phyloP scores from a whole-genome alignment of 2,329 filamentous ascomycete species.

The Magnaporthales sp. region DNA sequence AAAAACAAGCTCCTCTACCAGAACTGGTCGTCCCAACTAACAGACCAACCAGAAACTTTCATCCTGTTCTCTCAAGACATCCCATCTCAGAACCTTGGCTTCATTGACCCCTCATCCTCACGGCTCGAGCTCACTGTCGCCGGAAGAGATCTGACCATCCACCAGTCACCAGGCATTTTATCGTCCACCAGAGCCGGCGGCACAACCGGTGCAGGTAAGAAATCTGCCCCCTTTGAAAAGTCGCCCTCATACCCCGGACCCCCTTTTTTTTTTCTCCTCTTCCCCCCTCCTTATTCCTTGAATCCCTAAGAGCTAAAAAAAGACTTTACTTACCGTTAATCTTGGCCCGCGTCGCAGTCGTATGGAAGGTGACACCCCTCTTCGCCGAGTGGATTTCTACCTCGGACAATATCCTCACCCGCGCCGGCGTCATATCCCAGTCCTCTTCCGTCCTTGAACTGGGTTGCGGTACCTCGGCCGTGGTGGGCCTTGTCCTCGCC shows the following conservation, averaged over 20 bases:
- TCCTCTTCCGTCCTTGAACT: constrained; percentile 66
- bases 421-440: constrained; percentile 25
- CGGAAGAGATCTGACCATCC: constrained; percentile 63
- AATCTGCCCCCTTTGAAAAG: not conserved
- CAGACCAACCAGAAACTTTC: constrained; percentile 61
- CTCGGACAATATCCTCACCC: constrained; percentile 54
- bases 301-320: not conserved
- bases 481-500: constrained; percentile 63
- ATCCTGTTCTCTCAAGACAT: constrained; percentile 71
- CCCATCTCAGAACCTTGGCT: constrained; percentile 72
- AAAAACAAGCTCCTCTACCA: not conserved
- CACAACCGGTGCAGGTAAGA: constrained; percentile 42
- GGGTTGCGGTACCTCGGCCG: constrained; percentile 77
- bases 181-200: constrained; percentile 62
- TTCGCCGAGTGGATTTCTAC: constrained; percentile 73
- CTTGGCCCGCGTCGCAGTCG: constrained; percentile 39
- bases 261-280: not conserved
- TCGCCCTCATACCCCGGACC: too few species aligned
- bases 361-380: constrained; percentile 85
- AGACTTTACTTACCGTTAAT: not conserved
- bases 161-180: constrained; percentile 77
- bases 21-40: not conserved
- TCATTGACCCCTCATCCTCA: constrained; percentile 64
- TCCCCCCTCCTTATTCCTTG: not conserved
- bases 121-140: constrained; percentile 56